phyloP scores from a whole-genome alignment of 2,329 filamentous ascomycete species.

The Fusarium graminum region DNA sequence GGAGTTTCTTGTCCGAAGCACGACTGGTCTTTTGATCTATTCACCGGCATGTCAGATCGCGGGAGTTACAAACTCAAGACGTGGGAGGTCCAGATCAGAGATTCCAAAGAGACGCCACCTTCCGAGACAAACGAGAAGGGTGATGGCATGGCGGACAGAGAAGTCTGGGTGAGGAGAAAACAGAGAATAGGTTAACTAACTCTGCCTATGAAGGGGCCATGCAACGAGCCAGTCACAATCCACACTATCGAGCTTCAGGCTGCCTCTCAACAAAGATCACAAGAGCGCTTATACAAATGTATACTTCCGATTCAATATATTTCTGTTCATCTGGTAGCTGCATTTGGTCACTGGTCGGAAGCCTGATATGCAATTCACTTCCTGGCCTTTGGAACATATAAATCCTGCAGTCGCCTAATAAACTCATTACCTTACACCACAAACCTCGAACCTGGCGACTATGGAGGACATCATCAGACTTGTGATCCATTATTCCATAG shows the following conservation, averaged over 20 bases:
- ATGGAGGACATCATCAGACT: neutral
- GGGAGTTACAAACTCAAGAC: slow-evolving; percentile 71
- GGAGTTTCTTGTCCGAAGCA: slow-evolving; percentile 77
- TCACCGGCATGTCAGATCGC: slow-evolving; percentile 72
- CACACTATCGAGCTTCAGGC: too few species aligned
- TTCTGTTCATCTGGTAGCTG: too few species aligned
- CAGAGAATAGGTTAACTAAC: slow-evolving; percentile 53
- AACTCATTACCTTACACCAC: neutral
- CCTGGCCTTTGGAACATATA: neutral
- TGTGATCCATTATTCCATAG: slow-evolving; percentile 36
- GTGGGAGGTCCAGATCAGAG: slow-evolving; percentile 73
- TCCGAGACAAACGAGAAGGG: neutral
- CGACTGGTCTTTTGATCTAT: slow-evolving; percentile 78
- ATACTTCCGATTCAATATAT: too few species aligned
- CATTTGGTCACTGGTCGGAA: neutral
- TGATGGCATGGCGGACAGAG: slow-evolving; percentile 40
- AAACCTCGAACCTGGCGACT: neutral
- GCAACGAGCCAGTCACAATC: too few species aligned
- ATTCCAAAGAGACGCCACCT: slow-evolving; percentile 3
- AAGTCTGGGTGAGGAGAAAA: slow-evolving; percentile 61
- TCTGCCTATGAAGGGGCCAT: neutral
- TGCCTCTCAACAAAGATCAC: too few species aligned
- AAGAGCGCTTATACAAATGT: too few species aligned
- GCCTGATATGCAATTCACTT: neutral
- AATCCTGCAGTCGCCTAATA: neutral